phyloP scores from a whole-genome alignment of 208 protist genomes.

The Trypanosoma brucei region DNA sequence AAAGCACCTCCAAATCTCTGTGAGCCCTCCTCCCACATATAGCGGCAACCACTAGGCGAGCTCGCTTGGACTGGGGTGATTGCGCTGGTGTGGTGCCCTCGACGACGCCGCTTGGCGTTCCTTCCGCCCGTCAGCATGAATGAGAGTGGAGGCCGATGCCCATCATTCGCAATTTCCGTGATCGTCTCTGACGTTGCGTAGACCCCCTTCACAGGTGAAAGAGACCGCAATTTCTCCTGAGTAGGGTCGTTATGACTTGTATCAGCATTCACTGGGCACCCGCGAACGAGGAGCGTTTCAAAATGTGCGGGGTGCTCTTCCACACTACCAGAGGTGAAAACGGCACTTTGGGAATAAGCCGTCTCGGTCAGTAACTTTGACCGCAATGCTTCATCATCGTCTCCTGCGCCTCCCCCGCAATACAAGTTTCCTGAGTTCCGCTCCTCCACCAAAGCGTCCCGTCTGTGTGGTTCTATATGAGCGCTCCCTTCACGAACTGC shows the following conservation, averaged over 20 bases:
- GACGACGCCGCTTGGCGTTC: background rate
- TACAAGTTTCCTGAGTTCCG: too few relatives aligned
- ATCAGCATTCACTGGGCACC: background rate
- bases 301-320: background rate
- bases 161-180: background rate
- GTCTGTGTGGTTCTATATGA: too few relatives aligned
- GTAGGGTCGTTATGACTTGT: background rate
- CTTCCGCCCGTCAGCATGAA: background rate
- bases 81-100: background rate
- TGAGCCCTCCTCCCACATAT: slow-evolving; percentile 1
- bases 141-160: background rate
- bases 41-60: background rate
- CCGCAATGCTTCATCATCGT: too few relatives aligned
- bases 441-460: too few relatives aligned
- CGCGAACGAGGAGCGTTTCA: background rate
- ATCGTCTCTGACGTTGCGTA: background rate
- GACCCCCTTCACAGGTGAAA: background rate
- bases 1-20: background rate
- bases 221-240: background rate
- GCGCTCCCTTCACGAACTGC: too few relatives aligned
- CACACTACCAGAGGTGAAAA: background rate
- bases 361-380: too few relatives aligned
- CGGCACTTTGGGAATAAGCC: too few relatives aligned
- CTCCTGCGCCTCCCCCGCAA: too few relatives aligned
- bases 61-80: background rate